A percentile compares a stretch with the other conserved stretches of the same genome.
phyloP scores from a whole-genome alignment of 352 stramenopile species.

The Hyaloperonospora arabidopsidis region DNA sequence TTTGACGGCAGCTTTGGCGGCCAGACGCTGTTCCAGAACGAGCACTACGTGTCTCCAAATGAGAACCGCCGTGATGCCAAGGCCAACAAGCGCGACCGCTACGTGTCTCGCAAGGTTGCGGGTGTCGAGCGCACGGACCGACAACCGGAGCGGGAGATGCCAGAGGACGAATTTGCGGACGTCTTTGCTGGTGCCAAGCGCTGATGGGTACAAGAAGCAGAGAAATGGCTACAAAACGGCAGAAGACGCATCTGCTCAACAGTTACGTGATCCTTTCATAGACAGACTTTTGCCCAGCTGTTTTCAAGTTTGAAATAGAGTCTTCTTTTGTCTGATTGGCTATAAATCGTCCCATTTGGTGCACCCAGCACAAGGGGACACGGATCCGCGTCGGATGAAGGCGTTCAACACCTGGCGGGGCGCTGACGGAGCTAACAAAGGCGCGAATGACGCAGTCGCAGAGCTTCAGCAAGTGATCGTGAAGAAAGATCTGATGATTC shows the following conservation, averaged over 20 bases:
- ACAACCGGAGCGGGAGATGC: conserved; percentile 52
- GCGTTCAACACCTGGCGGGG: conserved; percentile 28
- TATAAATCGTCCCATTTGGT: background rate
- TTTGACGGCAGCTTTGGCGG: conserved; percentile 98
- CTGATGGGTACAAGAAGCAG: conserved; percentile 1
- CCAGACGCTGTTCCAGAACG: conserved; percentile 97
- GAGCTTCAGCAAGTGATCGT: conserved; percentile 78
- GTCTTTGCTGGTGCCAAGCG: conserved; percentile 64
- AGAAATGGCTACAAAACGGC: too few relatives aligned
- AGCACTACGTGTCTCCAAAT: conserved; percentile 96
- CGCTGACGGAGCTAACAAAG: conserved; percentile 16
- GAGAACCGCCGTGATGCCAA: conserved; percentile 83
- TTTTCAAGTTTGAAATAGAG: background rate
- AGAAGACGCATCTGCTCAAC: background rate
- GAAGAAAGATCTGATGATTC: conserved; percentile 81
- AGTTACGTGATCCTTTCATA: background rate
- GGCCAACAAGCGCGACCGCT: conserved; percentile 89
- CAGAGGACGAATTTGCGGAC: conserved; percentile 79
- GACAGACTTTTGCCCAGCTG: background rate
- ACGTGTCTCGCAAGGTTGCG: conserved; percentile 86
- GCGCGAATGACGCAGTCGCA: conserved; percentile 26
- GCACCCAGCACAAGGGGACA: too few relatives aligned
- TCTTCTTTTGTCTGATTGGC: conserved; percentile 6
- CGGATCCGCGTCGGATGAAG: conserved; percentile 28
- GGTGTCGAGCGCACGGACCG: conserved; percentile 76